Conservation (phyloP, 2,329 filamentous ascomycete genomes). For the Cordyceps tenuipes region DNA sequence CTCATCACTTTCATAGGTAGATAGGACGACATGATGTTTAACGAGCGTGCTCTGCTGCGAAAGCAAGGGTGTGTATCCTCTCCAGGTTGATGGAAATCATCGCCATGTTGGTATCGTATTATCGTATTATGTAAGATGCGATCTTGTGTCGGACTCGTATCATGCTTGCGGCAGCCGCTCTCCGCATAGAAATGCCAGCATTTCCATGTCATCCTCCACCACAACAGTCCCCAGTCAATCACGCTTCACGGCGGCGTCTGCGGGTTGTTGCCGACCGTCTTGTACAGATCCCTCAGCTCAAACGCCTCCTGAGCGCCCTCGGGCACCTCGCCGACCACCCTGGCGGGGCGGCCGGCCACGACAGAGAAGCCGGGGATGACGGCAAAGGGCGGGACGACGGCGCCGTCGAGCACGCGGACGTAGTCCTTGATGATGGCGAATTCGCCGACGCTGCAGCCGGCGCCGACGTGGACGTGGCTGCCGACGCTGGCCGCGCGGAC, state of each 20-base stretch:
- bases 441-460: slow-evolving; percentile 67
- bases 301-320: slow-evolving; percentile 60
- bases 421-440: slow-evolving; percentile 93
- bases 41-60: not conserved
- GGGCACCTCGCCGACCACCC: slow-evolving; percentile 72
- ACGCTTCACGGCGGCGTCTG: slow-evolving; percentile 17
- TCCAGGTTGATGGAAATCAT: slow-evolving; percentile 2
- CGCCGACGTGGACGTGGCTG: slow-evolving; percentile 78
- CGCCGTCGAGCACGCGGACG: slow-evolving; percentile 75
- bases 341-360: slow-evolving; percentile 74
- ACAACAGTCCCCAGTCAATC: not conserved
- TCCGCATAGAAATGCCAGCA: not conserved
- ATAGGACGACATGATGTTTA: not conserved
- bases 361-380: slow-evolving; percentile 88
- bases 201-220: not conserved
- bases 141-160: not conserved
- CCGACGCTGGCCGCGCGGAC: slow-evolving; percentile 79
- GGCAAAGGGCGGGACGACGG: slow-evolving; percentile 78
- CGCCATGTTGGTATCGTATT: slow-evolving; percentile 9
- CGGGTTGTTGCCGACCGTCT: slow-evolving; percentile 52
- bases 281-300: slow-evolving; percentile 56
- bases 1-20: not conserved
- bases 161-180: not conserved
- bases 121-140: not conserved
- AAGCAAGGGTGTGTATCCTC: not conserved